A percentile compares a stretch with the other conserved stretches of the same genome.
phyloP scores from a whole-genome alignment of 179 eudicot species.

The Spergularia azorica region DNA sequence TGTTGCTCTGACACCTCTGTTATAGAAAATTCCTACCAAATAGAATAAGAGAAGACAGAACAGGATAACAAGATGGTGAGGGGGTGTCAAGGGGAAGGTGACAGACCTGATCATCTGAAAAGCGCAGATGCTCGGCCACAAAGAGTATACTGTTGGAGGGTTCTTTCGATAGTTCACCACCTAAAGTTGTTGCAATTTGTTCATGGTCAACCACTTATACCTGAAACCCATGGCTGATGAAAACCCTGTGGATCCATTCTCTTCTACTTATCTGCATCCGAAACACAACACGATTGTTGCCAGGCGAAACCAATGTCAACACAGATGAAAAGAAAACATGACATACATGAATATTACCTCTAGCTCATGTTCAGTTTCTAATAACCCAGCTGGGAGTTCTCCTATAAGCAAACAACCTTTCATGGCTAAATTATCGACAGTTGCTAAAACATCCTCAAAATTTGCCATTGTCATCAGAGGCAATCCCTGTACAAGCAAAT shows the following conservation, averaged over 20 bases:
- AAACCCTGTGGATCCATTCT: conserved; percentile 65
- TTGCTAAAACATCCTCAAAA: conserved; percentile 52
- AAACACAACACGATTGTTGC: neutral
- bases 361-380: conserved; percentile 44
- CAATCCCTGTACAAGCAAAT: conserved; percentile 56
- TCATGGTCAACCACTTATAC: conserved; percentile 47
- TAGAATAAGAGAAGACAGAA: neutral
- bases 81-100: neutral
- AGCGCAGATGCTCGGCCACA: conserved; percentile 71
- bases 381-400: conserved; percentile 65
- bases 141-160: conserved; percentile 45
- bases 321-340: conserved; percentile 11
- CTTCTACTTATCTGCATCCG: conserved; percentile 38
- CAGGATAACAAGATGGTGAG: neutral
- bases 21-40: too few species aligned
- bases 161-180: conserved; percentile 33
- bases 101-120: conserved; percentile 85
- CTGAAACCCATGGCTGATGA: conserved; percentile 66
- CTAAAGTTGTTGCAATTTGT: conserved; percentile 51
- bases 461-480: conserved; percentile 55
- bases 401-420: conserved; percentile 74
- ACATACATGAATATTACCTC: conserved; percentile 40
- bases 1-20: too few species aligned
- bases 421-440: conserved; percentile 61
- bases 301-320: neutral